A percentile compares a stretch with the other conserved stretches of the same genome.
These are phyloP conservation scores for Lachancea waltii DNA, from an alignment of 805 yeast genomes.

Conservation along the genomic window DNA sequence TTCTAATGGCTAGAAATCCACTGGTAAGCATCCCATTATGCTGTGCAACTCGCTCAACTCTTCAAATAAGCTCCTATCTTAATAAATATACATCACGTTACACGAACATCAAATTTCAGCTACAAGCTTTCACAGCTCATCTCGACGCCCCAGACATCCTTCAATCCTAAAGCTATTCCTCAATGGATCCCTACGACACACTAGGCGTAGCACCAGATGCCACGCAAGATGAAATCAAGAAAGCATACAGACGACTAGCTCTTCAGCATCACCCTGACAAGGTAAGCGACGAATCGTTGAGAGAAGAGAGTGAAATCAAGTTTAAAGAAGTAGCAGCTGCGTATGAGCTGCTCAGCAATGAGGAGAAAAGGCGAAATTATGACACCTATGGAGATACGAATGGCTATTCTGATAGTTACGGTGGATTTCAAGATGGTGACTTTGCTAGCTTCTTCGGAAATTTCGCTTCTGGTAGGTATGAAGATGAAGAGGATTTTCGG, in stretches of 20 bases:
- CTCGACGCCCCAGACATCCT: not conserved
- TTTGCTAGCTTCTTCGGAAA: constrained; percentile 59
- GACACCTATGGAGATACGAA: constrained; percentile 46
- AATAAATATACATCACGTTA: no score
- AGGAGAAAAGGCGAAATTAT: constrained; percentile 49
- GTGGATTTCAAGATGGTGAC: constrained; percentile 56
- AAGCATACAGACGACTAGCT: constrained; percentile 81
- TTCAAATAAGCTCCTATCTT: no score
- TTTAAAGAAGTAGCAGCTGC: constrained; percentile 86
- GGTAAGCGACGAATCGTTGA: constrained; percentile 52
- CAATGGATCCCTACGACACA: constrained; percentile 44
- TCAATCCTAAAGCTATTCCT: not conserved
- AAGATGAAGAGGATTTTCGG: constrained; percentile 16
- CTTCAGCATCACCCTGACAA: constrained; percentile 86
- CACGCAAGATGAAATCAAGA: constrained; percentile 62
- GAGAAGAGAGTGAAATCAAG: constrained; percentile 64
- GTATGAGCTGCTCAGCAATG: constrained; percentile 76
- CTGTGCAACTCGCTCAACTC: no score
- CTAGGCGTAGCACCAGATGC: constrained; percentile 67
- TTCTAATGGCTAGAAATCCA: no score
- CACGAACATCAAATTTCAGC: no score
- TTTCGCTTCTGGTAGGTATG: constrained; percentile 10
- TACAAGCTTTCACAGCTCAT: constrained; percentile 4
- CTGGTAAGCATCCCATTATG: no score
- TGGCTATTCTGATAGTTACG: constrained; percentile 28